Conservation (phyloP, 805 yeast genomes). For the Ogataea siamensis region DNA sequence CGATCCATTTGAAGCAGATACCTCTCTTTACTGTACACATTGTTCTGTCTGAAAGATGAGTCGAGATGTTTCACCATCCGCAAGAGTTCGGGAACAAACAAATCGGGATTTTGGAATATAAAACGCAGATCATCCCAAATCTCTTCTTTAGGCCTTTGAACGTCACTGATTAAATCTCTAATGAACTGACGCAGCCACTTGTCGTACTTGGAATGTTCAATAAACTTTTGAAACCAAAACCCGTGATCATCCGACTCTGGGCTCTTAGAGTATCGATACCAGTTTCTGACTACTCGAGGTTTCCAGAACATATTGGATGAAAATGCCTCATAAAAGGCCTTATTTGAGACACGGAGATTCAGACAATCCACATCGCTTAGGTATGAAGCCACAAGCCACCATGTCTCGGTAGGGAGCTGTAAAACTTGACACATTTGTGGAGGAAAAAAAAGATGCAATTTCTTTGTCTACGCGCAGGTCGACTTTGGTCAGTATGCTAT, state of each 20-base stretch:
- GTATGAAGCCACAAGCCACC: constrained; percentile 16
- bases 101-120: constrained; percentile 2
- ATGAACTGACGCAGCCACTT: not conserved
- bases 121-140: not conserved
- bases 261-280: constrained; percentile 1
- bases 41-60: not conserved
- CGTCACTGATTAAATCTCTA: not conserved
- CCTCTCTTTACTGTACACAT: constrained; percentile 1
- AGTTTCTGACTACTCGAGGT: constrained; percentile 8
- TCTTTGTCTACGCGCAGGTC: not conserved
- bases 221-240: not conserved
- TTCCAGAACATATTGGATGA: constrained; percentile 23
- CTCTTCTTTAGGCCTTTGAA: not conserved
- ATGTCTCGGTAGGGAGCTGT: constrained; percentile 23
- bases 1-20: constrained; percentile 3
- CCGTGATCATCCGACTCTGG: not conserved
- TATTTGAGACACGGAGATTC: constrained; percentile 11
- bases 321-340: constrained; percentile 8
- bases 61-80: constrained; percentile 21
- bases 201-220: not conserved
- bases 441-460: not conserved
- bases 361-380: constrained; percentile 15
- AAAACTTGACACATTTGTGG: not conserved
- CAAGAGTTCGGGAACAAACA: constrained; percentile 22
- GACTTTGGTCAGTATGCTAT: constrained; percentile 2